Evolutionary conservation across 1,139 yeast species (phyloP).

Genomic region (Wickerhamomyces sp.): DNA sequence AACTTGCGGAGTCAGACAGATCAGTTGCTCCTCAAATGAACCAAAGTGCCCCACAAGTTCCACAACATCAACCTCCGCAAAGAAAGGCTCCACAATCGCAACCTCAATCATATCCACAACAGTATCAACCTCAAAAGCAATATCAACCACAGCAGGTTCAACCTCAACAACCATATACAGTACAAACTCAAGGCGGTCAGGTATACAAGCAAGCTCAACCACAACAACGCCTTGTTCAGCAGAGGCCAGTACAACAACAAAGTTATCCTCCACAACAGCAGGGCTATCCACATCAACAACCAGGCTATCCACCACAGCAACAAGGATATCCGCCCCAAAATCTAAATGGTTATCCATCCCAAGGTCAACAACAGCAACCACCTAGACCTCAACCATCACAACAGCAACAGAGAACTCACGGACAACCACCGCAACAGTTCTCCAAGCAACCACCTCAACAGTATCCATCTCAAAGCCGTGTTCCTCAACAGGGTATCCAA

Average conservation of each 20-base stretch:
- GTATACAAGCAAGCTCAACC: not conserved
- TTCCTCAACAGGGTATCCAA: conserved; percentile 1
- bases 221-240: conserved; percentile 4
- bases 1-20: conserved; percentile 4
- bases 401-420: too few species aligned
- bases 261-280: conserved; percentile 1
- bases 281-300: conserved; percentile 4
- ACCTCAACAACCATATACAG: not conserved
- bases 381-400: conserved; percentile 1
- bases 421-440: too few species aligned
- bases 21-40: not conserved
- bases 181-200: too few species aligned
- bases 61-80: not conserved
- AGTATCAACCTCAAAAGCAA: not conserved
- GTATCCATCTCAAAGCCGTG: not conserved
- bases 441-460: conserved; percentile 2
- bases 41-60: not conserved
- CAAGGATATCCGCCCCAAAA: not conserved
- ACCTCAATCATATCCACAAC: not conserved
- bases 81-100: not conserved
- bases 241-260: conserved; percentile 1
- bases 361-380: not conserved
- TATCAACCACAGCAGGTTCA: not conserved
- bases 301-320: conserved; percentile 3
- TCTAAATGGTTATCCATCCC: not conserved